These are phyloP conservation scores for Tetrapisispora nanseiensis DNA, from an alignment of 805 yeast genomes.

Conservation along the genomic window DNA sequence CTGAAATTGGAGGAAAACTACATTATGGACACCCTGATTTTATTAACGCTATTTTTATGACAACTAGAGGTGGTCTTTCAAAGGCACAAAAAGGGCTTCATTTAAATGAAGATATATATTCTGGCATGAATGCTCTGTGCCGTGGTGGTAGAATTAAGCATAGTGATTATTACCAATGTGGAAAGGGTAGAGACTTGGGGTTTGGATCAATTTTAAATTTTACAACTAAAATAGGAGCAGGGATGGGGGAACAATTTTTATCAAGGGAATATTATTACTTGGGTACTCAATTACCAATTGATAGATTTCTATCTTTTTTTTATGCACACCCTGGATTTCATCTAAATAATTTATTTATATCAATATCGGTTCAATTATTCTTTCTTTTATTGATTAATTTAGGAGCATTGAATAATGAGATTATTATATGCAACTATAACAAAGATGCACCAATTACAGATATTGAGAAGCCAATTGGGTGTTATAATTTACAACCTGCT, in stretches of 20 bases:
- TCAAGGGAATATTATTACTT: slow-evolving; percentile 86
- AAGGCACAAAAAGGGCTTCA: slow-evolving; percentile 92
- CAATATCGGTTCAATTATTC: slow-evolving; percentile 78
- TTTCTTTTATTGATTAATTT: slow-evolving; percentile 70
- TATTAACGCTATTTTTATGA: slow-evolving; percentile 82
- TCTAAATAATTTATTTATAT: slow-evolving; percentile 78
- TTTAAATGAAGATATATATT: slow-evolving; percentile 89
- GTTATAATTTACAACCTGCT: slow-evolving; percentile 80
- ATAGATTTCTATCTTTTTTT: slow-evolving; percentile 82
- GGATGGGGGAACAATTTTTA: slow-evolving; percentile 94
- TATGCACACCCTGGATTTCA: slow-evolving; percentile 98
- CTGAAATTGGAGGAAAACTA: slow-evolving; percentile 88
- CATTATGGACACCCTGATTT: slow-evolving; percentile 98
- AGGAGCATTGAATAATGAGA: slow-evolving; percentile 68
- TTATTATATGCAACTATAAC: slow-evolving; percentile 58
- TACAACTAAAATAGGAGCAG: slow-evolving; percentile 94
- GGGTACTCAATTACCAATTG: slow-evolving; percentile 84
- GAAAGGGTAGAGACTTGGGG: slow-evolving; percentile 93
- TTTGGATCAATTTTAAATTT: slow-evolving; percentile 86
- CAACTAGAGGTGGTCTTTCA: slow-evolving; percentile 90
- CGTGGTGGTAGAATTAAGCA: slow-evolving; percentile 93
- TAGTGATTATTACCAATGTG: slow-evolving; percentile 93
- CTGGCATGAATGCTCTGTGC: slow-evolving; percentile 83
- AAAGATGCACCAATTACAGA: slow-evolving; percentile 64
- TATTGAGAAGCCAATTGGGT: slow-evolving; percentile 66